Evolutionary conservation across 2,329 filamentous ascomycete genomes (phyloP), one percentile per base, ranked within the genome.

Genomic region (Claviceps monticola): DNA sequence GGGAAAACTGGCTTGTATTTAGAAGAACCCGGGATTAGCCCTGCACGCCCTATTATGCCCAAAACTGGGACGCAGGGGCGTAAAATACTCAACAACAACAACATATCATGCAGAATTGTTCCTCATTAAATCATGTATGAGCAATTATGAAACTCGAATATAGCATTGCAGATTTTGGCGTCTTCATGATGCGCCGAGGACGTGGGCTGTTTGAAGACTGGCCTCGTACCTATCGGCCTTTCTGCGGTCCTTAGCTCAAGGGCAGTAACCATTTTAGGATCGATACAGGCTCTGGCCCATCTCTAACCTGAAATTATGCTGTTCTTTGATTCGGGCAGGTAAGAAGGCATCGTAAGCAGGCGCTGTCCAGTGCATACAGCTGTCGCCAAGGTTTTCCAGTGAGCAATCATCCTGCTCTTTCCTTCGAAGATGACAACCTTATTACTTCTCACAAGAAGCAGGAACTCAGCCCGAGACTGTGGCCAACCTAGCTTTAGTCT

Each of bases 361-460:
- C 34, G 34, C 16, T 43, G 37, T 21, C 26, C 41, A 49, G 39
- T 49, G n/a, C 46, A 39, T 34, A 21, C 50, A 52, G 46, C 46
- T 48, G 50, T 36, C 50, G 36, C n/a, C 41, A 46, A 14, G 37
- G 42, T 23, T 11, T 3, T 38, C 44, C n/a, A 47, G 34, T 46
- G 44, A 37, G 17, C 21, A 6, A 23, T 2, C 11, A 34, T 42
- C n/a, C 16, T 34, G 51, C 51, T 53, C 53, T 41, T 54, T 50
- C 53, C 51, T 34, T 7, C 4, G 9, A 26, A 19, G 11, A 43
- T 23, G 23, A 4, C 5, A 38, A 44, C 13, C 5, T 23, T 44
- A 21, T n/a, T 50, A 13, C 9, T 6, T 46, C 19, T 8, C n/a
- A 38, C 16, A 26, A 17, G 36, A 51, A 38, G 48, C 37, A 47